These are phyloP conservation scores for Zhuliangozyma blackwelliae DNA, from an alignment of 1,139 yeast genomes.

Conservation along the genomic window DNA sequence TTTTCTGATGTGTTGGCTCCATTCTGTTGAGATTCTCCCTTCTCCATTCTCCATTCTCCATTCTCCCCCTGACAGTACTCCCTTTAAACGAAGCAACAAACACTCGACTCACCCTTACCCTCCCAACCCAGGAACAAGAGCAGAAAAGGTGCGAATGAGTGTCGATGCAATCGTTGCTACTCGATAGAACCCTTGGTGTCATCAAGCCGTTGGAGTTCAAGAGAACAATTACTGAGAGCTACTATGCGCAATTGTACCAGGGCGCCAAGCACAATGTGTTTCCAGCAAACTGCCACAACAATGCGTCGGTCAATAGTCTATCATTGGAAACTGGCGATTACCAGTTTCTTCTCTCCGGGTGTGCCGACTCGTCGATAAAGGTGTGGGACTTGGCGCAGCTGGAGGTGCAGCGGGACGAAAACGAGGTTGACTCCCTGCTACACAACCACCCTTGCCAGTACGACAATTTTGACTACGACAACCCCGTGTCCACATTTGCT, in stretches of 20 bases:
- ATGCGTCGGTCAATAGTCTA: conserved; percentile 59
- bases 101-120: no score
- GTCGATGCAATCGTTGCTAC: conserved; percentile 36
- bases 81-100: no score
- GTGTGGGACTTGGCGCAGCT: conserved; percentile 48
- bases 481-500: conserved; percentile 19
- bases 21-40: background rate
- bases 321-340: conserved; percentile 54
- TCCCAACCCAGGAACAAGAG: background rate
- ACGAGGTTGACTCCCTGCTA: conserved; percentile 11
- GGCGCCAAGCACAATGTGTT: conserved; percentile 25
- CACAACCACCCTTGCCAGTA: conserved; percentile 6
- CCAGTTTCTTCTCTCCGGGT: conserved; percentile 61
- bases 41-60: no score
- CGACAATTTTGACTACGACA: conserved; percentile 24
- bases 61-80: no score
- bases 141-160: background rate
- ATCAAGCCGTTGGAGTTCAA: conserved; percentile 32
- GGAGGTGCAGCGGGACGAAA: conserved; percentile 10
- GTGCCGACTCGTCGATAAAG: conserved; percentile 70
- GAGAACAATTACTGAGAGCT: conserved; percentile 38
- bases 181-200: conserved; percentile 28
- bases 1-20: background rate
- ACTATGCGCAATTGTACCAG: conserved; percentile 24
- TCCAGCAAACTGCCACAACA: conserved; percentile 35